Evolutionary conservation across 2,329 filamentous ascomycete species (phyloP), one percentile per base, ranked within the genome.

Genomic region (Apiospora arundinis): DNA sequence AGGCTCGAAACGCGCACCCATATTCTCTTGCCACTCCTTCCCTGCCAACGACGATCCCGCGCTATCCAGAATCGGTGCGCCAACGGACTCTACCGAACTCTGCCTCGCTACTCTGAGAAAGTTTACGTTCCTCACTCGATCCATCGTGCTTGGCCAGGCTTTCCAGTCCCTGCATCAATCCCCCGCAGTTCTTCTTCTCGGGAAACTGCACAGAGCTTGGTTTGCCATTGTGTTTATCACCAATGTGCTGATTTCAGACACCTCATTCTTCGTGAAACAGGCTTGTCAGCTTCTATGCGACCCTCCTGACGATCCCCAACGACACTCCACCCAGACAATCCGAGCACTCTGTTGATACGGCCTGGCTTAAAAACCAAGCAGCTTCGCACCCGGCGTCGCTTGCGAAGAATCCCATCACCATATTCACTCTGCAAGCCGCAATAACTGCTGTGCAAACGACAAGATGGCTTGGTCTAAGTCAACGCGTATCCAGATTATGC

Each of bases 391-490:
- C 56, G 6, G 28, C 32, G 56, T n/a, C 56, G 56, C 56, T 63
- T 63, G 56, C 56, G 32, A 40, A 28, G 32, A 37, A 23, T 23
- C 56, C 28, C 7, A 21, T 0, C 9, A 60, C 4, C 56, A 63
- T 63, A n/a, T 21, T 12, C 56, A 40, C 40, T 11, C 32, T n/a
- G 56, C 56, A 40, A 63, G 56, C 40, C 56, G 32, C 32, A 6
- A 40, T 42, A 69, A 11, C 46, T 25, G 46, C 18, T 69, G 37
- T 25, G n/a, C 45, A 69, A 69, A 40, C 75, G 72, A 56, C 74
- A 74, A 68, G 75, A 97, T 97, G 94, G 92, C 89, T 75, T 93
- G 95, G 88, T 97, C 95, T 79, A 99, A 99, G 83, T 93, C 92
- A 76, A 94, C 92, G 77, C 92, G 95, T 82, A 98, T 99, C 81